phyloP scores from a whole-genome alignment of 2,329 filamentous ascomycete genomes.

The Beauveria sp. region DNA sequence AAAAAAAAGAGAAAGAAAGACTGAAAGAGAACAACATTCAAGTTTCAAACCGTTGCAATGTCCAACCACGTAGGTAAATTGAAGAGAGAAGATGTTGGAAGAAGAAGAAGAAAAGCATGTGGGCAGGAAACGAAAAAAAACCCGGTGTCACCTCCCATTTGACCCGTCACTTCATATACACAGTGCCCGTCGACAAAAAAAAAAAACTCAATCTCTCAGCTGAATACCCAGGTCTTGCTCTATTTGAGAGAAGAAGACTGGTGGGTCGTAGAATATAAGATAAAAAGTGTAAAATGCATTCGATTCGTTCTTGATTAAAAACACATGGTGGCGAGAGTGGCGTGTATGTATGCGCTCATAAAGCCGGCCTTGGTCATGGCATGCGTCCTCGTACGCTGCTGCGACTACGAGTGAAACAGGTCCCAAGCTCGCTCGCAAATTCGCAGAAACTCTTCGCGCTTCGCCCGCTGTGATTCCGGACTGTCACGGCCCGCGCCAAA shows the following conservation, averaged over 20 bases:
- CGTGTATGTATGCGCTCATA: background rate
- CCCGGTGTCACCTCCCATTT: background rate
- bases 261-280: background rate
- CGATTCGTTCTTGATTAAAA: conserved; percentile 13
- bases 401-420: conserved; percentile 76
- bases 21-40: background rate
- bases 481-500: conserved; percentile 78
- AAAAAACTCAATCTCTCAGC: background rate
- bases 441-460: conserved; percentile 86
- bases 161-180: background rate
- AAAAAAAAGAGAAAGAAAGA: background rate
- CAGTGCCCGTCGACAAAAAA: background rate
- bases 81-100: background rate
- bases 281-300: background rate
- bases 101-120: background rate
- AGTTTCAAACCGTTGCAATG: background rate
- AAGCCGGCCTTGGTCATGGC: conserved; percentile 13
- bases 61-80: background rate
- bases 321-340: background rate
- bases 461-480: conserved; percentile 72
- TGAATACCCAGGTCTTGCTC: background rate
- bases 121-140: background rate
- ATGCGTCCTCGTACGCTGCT: conserved; percentile 14
- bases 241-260: background rate
- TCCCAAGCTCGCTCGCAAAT: conserved; percentile 92